phyloP scores from a whole-genome alignment of 768 basidiomycete species.

The Paxillus rubicundulus region DNA sequence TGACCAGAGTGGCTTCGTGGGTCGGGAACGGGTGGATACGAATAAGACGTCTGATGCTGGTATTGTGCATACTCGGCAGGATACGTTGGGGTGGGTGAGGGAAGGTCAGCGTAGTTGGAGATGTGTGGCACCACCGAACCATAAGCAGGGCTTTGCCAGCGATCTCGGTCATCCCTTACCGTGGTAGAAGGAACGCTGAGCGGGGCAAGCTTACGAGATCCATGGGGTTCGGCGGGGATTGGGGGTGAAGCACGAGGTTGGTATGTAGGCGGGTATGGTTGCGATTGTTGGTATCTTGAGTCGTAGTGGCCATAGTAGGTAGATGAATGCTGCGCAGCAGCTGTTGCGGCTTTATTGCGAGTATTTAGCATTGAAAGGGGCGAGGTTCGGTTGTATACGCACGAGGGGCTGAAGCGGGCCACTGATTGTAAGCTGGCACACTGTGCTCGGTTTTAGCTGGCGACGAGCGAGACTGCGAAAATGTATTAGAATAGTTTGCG shows the following conservation, averaged over 20 bases:
- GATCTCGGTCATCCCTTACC: slow-evolving; percentile 40
- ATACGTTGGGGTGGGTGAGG: slow-evolving; percentile 65
- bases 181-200: slow-evolving; percentile 41
- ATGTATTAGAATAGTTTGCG: slow-evolving; percentile 54
- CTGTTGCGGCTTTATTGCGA: slow-evolving; percentile 24
- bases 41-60: slow-evolving; percentile 33
- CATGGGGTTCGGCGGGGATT: slow-evolving; percentile 45
- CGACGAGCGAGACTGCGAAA: slow-evolving; percentile 63
- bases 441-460: slow-evolving; percentile 59
- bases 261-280: slow-evolving; percentile 46
- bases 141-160: slow-evolving; percentile 45
- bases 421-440: slow-evolving; percentile 47
- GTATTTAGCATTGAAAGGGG: not conserved
- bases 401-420: slow-evolving; percentile 34
- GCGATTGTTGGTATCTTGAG: slow-evolving; percentile 40
- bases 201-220: slow-evolving; percentile 60
- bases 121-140: slow-evolving; percentile 36
- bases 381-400: slow-evolving; percentile 22
- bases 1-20: slow-evolving; percentile 32
- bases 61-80: slow-evolving; percentile 53
- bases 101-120: slow-evolving; percentile 44
- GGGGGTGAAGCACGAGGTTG: slow-evolving; percentile 49
- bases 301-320: slow-evolving; percentile 58
- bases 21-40: slow-evolving; percentile 37
- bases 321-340: slow-evolving; percentile 47